Base-by-base conservation (phyloP, 1,139 yeast species). In the Nakaseomyces glabratus region DNA sequence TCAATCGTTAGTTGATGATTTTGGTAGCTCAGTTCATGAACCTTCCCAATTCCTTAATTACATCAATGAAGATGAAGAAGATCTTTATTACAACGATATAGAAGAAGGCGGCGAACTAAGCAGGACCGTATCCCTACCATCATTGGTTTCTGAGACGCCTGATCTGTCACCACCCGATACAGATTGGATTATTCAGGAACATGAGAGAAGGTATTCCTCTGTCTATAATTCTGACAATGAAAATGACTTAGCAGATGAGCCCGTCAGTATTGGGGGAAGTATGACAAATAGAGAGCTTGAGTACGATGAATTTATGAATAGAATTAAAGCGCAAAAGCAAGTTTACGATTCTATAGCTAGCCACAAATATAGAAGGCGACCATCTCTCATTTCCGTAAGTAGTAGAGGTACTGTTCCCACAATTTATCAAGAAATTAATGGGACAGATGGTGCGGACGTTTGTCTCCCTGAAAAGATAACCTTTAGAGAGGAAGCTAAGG, bases 101-200 rank as follows among this genome's bases (percentile, higher is more conserved):
- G 73, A 69, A 43, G 73, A 69, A 43, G 69, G 63, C 3, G 78
- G 73, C 2, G 60, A 57, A 24, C 37, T 62, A 17, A 60, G 65
- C 36, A 46, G 66, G 36, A 60, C 65, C 0, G 57, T 58, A 1
- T 77, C 86, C 1, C 54, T 80, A 24, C 88, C 88, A 0, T 76
- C 84, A 0, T 69, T 79, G 2, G 61, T 76, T 4, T 68, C 69
- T 23, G 68, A 66, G 3, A 68, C 68, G 10, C 63, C 67, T 2
- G 71, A 69, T 24, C 34, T 43, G n/a, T 41, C 71, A 63, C 41
- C 79, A n/a, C 54, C 74, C 61, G 55, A 76, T 36, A 52, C 72
- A 30, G 71, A 74, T 32, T 78, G 88, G 86, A 58, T 79, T 20
- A 57, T 76, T 24, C 81, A 76, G 47, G 86, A 79, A 48, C 79